phyloP scores from a whole-genome alignment of 2,329 filamentous ascomycete genomes.

The Thelonectria blattea region DNA sequence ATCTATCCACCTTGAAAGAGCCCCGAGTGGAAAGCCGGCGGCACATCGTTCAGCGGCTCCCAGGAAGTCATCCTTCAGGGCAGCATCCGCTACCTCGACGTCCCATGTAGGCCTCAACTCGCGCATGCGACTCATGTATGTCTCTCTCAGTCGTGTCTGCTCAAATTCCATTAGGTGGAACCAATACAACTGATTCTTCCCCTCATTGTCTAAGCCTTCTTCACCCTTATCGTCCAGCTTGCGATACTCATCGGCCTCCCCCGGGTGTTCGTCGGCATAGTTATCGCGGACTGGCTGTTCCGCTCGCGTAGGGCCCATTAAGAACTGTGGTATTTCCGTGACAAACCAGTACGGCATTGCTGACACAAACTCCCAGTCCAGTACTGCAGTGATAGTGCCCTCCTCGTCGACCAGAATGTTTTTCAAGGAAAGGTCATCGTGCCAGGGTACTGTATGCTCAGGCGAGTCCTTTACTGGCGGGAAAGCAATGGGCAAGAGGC shows the following conservation, averaged over 20 bases:
- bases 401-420: constrained; percentile 50
- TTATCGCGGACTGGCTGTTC: constrained; percentile 40
- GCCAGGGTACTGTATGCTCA: constrained; percentile 44
- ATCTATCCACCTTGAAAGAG: constrained; percentile 2
- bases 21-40: neutral
- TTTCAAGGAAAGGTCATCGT: constrained; percentile 43
- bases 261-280: constrained; percentile 39
- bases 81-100: constrained; percentile 24
- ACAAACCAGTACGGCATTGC: constrained; percentile 48
- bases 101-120: constrained; percentile 43
- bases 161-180: constrained; percentile 50
- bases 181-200: constrained; percentile 48
- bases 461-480: constrained; percentile 30
- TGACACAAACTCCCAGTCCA: constrained; percentile 53
- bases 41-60: constrained; percentile 5
- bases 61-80: constrained; percentile 42
- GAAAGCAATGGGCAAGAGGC: constrained; percentile 26
- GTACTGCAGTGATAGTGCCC: constrained; percentile 44
- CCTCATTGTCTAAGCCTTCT: constrained; percentile 45
- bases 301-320: constrained; percentile 38
- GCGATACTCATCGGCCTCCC: constrained; percentile 3
- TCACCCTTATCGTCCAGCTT: constrained; percentile 2
- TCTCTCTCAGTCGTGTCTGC: constrained; percentile 43
- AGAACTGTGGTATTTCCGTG: constrained; percentile 43
- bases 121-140: constrained; percentile 41